Base-by-base conservation (phyloP, 306 rosid genomes). In the Lotus japonicus region DNA sequence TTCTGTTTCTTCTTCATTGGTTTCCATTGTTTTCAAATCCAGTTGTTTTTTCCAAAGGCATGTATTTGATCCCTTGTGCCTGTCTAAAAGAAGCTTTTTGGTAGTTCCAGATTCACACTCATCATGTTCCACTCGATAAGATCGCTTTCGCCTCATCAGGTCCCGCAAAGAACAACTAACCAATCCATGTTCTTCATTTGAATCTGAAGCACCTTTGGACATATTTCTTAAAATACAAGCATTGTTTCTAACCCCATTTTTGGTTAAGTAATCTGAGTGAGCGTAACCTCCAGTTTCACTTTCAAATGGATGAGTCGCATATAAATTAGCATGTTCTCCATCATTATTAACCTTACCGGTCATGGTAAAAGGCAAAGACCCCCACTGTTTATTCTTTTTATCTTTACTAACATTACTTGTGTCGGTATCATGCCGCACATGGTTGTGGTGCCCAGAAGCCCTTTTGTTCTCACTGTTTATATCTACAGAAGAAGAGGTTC, bases 131-230 rank as follows among this genome's bases (percentile, higher is more conserved):
- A 52, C 70, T 58, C 72, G 89, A 65, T 65, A 42, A 23, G 76
- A 81, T 58, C 97, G 84, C 75, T 89, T 90, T 78, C 86, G 84
- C 82, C 97, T 88, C 98, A 92, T 92, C 86, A 92, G 76, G 73
- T 90, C 98, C 66, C 94, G 75, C 76, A 92, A 49, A n/a, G 97
- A 90, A 82, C 84, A 68, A 77, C 54, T 79, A 75, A 46, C 82
- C 74, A 76, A 69, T 46, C 65, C 9, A 18, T 75, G 39, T 58
- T 13, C 68, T 64, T 83, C 85, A 46, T 80, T 83, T 26, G 71
- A 38, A 41, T 71, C 78, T 57, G 73, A 74, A 50, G 52, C 53
- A 63, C 78, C 59, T 58, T 44, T 6, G 31, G 13, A 82, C 51
- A 7, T 75, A 79, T 71, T 72, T 75, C 77, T 71, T 62, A 13